Percentiles rank a stretch among this genome's conserved stretches.
Conservation (phyloP, 2,329 filamentous ascomycete species). For the Aspergillus arachidicola region DNA sequence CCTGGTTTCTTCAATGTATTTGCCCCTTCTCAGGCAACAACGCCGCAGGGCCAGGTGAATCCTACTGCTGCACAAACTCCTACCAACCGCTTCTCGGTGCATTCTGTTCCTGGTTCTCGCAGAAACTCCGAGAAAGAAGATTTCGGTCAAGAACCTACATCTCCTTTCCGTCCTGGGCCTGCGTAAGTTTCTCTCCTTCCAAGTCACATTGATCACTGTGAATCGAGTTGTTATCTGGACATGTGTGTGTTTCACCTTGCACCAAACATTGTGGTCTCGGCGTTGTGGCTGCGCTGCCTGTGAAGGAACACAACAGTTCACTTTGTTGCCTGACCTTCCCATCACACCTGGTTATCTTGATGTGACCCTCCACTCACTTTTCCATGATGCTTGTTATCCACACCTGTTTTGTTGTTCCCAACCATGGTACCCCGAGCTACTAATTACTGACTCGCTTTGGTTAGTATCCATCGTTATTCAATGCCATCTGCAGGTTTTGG, state of each 20-base stretch:
- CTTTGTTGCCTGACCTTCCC: neutral
- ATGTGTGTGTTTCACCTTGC: neutral
- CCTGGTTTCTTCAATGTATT: constrained; percentile 74
- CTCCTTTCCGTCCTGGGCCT: constrained; percentile 72
- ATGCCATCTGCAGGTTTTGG: constrained; percentile 71
- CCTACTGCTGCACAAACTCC: constrained; percentile 53
- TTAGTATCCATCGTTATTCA: constrained; percentile 83
- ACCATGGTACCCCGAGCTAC: neutral
- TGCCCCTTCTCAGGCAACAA: constrained; percentile 75
- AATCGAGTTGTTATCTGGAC: neutral
- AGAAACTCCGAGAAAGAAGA: constrained; percentile 91
- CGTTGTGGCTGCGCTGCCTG: neutral
- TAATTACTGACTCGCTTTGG: constrained; percentile 16
- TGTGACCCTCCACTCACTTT: neutral
- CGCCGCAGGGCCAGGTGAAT: constrained; percentile 68
- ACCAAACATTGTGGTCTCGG: neutral
- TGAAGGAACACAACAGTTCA: constrained; percentile 4
- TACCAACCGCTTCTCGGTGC: constrained; percentile 71
- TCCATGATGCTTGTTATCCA: neutral
- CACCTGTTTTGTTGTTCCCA: neutral
- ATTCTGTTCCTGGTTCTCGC: constrained; percentile 82
- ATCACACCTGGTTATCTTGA: neutral
- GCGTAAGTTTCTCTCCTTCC: constrained; percentile 65
- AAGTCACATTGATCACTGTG: neutral
- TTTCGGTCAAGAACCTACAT: constrained; percentile 62